Evolutionary conservation across 163 green algal genomes (phyloP), one percentile per base, ranked within the genome.

Genomic region (Chlorella variabilis): DNA sequence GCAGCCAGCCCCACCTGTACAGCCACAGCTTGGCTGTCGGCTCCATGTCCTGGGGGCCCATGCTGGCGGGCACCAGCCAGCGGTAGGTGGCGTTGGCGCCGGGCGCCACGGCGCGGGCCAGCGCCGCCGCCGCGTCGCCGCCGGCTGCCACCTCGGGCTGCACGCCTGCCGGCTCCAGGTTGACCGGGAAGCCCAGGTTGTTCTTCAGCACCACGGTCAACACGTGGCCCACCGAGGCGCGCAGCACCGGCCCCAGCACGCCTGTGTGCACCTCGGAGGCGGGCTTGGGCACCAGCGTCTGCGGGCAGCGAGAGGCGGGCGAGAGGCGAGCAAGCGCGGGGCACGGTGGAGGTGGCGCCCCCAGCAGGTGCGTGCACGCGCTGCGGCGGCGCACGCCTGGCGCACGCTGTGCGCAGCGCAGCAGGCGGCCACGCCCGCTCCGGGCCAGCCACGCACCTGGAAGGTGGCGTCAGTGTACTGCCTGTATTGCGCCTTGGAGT

Each of bases 401-500:
- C 31, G n/a, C 6, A 7, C 25, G 51, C 71, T 48, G 21, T 27
- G 6, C n/a, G n/a, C n/a, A n/a, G n/a, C n/a, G n/a, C n/a, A 6
- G 34, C 20, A 23, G 42, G 27, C 45, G 13, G 7, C 4, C 56
- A 18, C 27, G 29, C 34, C 8, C 1, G 42, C 42, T 31, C 1
- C 27, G 0, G 9, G 6, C 67, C 4, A 2, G 1, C 27, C 23
- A 7, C 17, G 6, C n/a, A 38, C 3, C 7, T 3, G 11, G 42
- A 96, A 97, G 41, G 34, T 93, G 36, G 34, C 86, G 65, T 96
- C 91, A 3, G 85, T 93, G 86, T 94, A 97, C 80, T 92, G 87
- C 21, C 81, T 71, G 78, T 91, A 95, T 29, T 87, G 45, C 1
- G 84, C 89, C 88, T 95, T 95, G 33, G 51, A 38, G 54, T 87